These are phyloP conservation scores for Colletotrichum lini DNA, from an alignment of 2,329 filamentous ascomycete genomes.

Conservation along the genomic window DNA sequence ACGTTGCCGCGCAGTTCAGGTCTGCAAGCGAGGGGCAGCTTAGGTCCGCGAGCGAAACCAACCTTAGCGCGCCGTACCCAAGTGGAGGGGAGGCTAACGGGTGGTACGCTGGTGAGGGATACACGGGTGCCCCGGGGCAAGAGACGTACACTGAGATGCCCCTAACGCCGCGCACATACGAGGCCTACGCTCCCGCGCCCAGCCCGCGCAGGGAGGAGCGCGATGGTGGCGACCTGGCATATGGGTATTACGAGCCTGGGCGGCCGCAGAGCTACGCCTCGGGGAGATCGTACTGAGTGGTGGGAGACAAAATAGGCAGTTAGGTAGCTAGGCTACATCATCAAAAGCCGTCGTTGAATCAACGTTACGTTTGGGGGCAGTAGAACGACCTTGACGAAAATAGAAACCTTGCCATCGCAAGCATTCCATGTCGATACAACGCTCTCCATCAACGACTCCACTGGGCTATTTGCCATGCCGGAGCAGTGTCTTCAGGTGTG, in stretches of 20 bases:
- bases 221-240: conserved; percentile 2
- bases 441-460: neutral
- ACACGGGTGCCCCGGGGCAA: conserved; percentile 6
- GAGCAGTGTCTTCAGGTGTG: neutral
- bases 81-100: conserved; percentile 8
- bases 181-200: conserved; percentile 31
- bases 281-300: conserved; percentile 33
- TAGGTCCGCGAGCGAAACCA: conserved; percentile 29
- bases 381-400: neutral
- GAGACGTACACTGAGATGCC: conserved; percentile 31
- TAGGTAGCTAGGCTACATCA: neutral
- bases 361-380: neutral
- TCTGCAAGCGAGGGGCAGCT: conserved; percentile 37
- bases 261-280: conserved; percentile 35
- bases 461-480: too few relatives aligned
- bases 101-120: conserved; percentile 32
- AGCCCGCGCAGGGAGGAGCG: conserved; percentile 20
- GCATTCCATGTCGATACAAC: conserved; percentile 11
- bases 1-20: conserved; percentile 14
- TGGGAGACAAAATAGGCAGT: neutral
- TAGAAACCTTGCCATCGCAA: neutral
- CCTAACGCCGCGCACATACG: conserved; percentile 16
- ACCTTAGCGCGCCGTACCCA: conserved; percentile 17
- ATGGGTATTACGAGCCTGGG: conserved; percentile 24
- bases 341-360: neutral